phyloP scores from a whole-genome alignment of 1,139 yeast genomes.

The Pichia kudriavzevii region DNA sequence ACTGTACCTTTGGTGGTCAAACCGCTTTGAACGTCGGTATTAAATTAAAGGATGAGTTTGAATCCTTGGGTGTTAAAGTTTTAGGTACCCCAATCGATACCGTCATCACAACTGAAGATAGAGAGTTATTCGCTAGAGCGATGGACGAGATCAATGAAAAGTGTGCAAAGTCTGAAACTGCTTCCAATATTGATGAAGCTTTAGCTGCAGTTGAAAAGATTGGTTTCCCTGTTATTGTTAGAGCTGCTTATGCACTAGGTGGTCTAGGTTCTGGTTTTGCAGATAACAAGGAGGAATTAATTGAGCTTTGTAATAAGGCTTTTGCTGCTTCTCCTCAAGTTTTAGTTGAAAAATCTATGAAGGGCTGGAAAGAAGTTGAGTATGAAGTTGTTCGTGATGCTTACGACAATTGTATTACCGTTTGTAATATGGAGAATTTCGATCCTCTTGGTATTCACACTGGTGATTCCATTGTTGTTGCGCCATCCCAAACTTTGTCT shows the following conservation, averaged over 20 bases:
- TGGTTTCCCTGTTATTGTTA: conserved; percentile 92
- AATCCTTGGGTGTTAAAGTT: conserved; percentile 83
- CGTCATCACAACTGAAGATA: conserved; percentile 92
- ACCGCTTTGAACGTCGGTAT: conserved; percentile 96
- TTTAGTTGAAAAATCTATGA: conserved; percentile 91
- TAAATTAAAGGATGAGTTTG: conserved; percentile 90
- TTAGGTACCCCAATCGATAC: conserved; percentile 96
- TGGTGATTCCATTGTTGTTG: conserved; percentile 98
- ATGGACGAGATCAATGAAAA: conserved; percentile 93
- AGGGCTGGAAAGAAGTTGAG: conserved; percentile 99
- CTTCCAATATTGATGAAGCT: conserved; percentile 73
- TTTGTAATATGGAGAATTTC: conserved; percentile 98
- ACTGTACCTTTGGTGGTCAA: conserved; percentile 97
- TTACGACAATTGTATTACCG: conserved; percentile 95
- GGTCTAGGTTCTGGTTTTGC: conserved; percentile 99
- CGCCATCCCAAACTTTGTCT: conserved; percentile 95
- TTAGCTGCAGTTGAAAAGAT: conserved; percentile 75
- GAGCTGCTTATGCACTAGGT: conserved; percentile 97
- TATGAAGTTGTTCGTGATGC: conserved; percentile 99
- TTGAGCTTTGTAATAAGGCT: conserved; percentile 81
- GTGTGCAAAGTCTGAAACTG: conserved; percentile 90
- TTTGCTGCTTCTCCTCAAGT: conserved; percentile 96
- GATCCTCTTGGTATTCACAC: conserved; percentile 99
- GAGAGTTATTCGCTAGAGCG: conserved; percentile 89
- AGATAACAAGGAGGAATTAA: conserved; percentile 75